Base-by-base conservation (phyloP, 352 stramenopile species). In the Phytopythium helicoides region DNA sequence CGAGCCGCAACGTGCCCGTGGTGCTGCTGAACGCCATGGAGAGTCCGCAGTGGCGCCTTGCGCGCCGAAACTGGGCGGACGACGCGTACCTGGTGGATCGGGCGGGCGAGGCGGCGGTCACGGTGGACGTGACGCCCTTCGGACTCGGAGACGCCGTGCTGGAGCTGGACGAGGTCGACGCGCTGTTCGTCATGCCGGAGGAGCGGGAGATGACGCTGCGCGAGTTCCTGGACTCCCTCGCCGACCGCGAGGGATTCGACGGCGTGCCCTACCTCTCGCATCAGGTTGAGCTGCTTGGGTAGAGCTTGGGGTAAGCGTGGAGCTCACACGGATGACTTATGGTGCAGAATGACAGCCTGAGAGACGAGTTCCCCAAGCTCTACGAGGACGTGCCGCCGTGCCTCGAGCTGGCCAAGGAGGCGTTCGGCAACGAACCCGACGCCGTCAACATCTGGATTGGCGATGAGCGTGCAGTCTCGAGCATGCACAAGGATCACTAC, bases 361-460 rank as follows among this genome's bases (percentile, higher is more conserved):
- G 85, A 15, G 71, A 84, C 0, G 67, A 92, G 55, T 86, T 93
- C 33, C 81, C 82, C 12, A 62, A 31, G 10, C 60, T 94, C 11
- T 85, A 83, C 36, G 52, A 73, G 5, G 74, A 93, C 11, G 76
- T 93, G 15, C 81, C 82, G 12, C 47, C 76, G n/a, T 81, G 57
- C 28, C 58, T 93, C 18, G 52, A 62, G 12, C 59, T 93, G 16
- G 78, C 72, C 0, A 61, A 81, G 7, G 72, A 90, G 47, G 71
- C 77, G 12, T 93, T 95, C 34, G 85, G 81, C 6, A 92, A 92
- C 41, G 68, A 86, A 16, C 81, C 85, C 1, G 85, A 94, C 58
- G 85, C 85, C 1, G 81, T 99, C 11, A 99, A 99, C 80, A 81
- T 99, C 51, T 99, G 96, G 97, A 98, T 99, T 57, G 97, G 96